Percentiles rank a stretch among this genome's conserved stretches.
These are phyloP conservation scores for Cymbidium sinense DNA, from an alignment of 106 monocot species.

Conservation along the genomic window DNA sequence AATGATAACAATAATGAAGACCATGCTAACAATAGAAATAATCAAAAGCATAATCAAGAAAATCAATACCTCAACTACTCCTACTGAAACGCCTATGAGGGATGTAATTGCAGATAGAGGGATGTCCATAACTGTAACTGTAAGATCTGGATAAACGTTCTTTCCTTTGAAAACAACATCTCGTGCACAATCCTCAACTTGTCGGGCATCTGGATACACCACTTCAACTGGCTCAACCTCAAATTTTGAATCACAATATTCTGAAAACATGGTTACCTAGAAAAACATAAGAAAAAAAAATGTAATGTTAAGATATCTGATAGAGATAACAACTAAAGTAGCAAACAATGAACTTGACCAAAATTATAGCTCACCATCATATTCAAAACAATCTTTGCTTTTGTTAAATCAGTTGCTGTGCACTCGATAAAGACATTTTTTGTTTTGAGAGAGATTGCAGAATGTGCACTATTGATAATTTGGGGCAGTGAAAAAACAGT, in stretches of 20 bases:
- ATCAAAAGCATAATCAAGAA: neutral
- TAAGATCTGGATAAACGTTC: constrained; percentile 75
- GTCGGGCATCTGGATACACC: too few species aligned
- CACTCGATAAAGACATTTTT: too few species aligned
- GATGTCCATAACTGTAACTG: constrained; percentile 54
- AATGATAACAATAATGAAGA: neutral
- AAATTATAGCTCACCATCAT: constrained; percentile 4
- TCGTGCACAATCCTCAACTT: constrained; percentile 68
- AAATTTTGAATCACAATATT: too few species aligned
- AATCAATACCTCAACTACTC: constrained; percentile 48
- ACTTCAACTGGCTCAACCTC: too few species aligned
- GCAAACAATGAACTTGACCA: neutral
- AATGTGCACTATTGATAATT: constrained; percentile 95
- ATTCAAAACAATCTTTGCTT: too few species aligned
- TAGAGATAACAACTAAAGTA: neutral
- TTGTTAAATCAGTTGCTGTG: too few species aligned
- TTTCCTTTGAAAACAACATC: constrained; percentile 41
- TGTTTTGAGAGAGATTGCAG: too few species aligned
- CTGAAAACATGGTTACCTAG: constrained; percentile 95
- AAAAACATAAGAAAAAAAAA: neutral
- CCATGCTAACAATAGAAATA: neutral
- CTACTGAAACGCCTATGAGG: constrained; percentile 62
- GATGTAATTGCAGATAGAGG: constrained; percentile 46
- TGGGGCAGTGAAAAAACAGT: constrained; percentile 86
- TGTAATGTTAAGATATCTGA: neutral